phyloP scores from a whole-genome alignment of 176 grass and related monocot genomes.

The Bolboschoenus planiculmis region DNA sequence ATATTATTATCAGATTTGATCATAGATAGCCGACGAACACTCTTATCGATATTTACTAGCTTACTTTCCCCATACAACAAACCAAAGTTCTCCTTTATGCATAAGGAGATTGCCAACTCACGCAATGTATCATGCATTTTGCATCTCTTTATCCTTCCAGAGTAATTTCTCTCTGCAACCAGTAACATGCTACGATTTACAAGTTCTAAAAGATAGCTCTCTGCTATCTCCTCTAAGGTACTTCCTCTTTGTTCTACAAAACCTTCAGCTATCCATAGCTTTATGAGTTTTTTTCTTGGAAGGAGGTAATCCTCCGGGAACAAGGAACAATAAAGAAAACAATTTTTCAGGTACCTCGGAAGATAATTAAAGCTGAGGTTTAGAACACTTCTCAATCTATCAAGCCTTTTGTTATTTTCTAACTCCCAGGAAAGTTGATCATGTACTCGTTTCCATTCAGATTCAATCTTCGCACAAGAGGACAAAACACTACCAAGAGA shows the following conservation, averaged over 20 bases:
- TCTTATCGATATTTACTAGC: background rate
- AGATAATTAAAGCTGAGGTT: conserved; percentile 43
- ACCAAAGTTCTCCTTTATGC: conserved; percentile 33
- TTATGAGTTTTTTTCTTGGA: conserved; percentile 23
- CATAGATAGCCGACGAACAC: conserved; percentile 23
- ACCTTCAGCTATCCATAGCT: conserved; percentile 44
- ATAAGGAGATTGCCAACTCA: conserved; percentile 29
- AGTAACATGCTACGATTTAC: conserved; percentile 44
- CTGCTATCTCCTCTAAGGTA: conserved; percentile 47
- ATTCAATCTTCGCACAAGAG: background rate
- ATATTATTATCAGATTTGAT: background rate
- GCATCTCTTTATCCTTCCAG: conserved; percentile 28
- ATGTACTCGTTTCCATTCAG: conserved; percentile 25
- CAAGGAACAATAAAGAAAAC: conserved; percentile 44
- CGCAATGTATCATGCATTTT: conserved; percentile 40
- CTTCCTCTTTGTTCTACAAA: conserved; percentile 32
- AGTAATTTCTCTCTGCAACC: conserved; percentile 26
- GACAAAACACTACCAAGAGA: conserved; percentile 18
- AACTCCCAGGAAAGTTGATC: conserved; percentile 36
- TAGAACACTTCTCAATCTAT: conserved; percentile 30
- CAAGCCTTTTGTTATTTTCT: conserved; percentile 28
- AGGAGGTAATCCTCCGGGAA: conserved; percentile 46
- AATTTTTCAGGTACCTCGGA: conserved; percentile 45
- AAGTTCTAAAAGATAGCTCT: conserved; percentile 28
- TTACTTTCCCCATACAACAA: background rate